phyloP scores from a whole-genome alignment of 331 rosid species.

The Cydonia oblonga region DNA sequence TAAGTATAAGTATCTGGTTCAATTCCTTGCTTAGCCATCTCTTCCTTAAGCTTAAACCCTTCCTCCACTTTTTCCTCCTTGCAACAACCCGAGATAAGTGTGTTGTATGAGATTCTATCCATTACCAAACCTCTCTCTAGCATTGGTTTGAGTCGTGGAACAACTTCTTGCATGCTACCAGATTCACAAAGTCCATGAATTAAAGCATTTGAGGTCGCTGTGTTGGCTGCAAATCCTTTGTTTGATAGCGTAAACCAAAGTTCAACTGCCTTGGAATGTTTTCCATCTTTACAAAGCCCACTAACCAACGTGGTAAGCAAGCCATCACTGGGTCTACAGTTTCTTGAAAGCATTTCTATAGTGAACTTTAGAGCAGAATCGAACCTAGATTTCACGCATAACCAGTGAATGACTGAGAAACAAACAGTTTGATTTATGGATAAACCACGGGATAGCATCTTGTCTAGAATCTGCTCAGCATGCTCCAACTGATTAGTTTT shows the following conservation, averaged over 20 bases:
- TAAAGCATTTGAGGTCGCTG: conserved; percentile 57
- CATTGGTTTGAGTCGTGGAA: conserved; percentile 33
- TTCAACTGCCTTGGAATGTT: conserved; percentile 44
- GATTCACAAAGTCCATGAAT: conserved; percentile 56
- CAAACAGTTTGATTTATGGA: conserved; percentile 39
- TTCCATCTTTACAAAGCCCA: conserved; percentile 55
- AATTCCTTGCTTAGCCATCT: conserved; percentile 45
- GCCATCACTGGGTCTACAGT: conserved; percentile 44
- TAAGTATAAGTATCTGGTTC: conserved; percentile 54
- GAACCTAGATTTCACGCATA: conserved; percentile 40
- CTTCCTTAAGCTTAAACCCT: conserved; percentile 45
- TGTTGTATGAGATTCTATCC: conserved; percentile 64
- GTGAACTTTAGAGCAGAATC: conserved; percentile 43
- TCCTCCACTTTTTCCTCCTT: conserved; percentile 38
- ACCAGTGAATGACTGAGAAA: conserved; percentile 39
- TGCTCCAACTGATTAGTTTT: conserved; percentile 38
- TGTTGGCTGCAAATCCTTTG: conserved; percentile 47
- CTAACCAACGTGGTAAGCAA: conserved; percentile 50
- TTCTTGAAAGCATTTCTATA: conserved; percentile 34
- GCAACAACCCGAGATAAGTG: conserved; percentile 59
- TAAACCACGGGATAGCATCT: conserved; percentile 27
- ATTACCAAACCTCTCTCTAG: conserved; percentile 42
- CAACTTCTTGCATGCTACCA: conserved; percentile 40
- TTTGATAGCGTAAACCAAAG: conserved; percentile 62
- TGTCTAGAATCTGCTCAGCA: conserved; percentile 34